phyloP scores from a whole-genome alignment of 1,284 basidiomycete species.

The Microstroma glucosiphilum region DNA sequence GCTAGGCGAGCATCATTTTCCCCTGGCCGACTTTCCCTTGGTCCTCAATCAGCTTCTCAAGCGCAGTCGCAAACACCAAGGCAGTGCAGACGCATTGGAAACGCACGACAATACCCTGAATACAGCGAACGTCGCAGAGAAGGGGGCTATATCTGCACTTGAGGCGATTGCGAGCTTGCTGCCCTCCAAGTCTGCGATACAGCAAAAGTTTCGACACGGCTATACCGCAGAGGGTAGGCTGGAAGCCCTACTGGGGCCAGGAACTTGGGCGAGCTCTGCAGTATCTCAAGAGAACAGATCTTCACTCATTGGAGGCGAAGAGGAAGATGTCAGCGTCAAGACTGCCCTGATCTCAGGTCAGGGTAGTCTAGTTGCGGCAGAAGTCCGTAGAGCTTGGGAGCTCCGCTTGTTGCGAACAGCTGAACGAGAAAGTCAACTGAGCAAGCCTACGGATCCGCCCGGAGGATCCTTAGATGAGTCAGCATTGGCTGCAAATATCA shows the following conservation, averaged over 20 bases:
- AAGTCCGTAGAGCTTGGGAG: neutral
- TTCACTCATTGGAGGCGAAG: neutral
- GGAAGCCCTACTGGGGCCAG: neutral
- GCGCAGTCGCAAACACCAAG: neutral
- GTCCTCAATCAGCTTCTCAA: neutral
- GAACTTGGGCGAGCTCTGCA: neutral
- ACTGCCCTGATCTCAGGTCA: neutral
- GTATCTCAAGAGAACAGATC: neutral
- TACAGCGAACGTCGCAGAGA: neutral
- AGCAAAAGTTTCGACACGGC: neutral
- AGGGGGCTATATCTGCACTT: too few relatives aligned
- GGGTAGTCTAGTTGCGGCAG: neutral
- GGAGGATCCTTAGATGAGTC: neutral
- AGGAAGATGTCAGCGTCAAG: neutral
- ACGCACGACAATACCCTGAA: neutral
- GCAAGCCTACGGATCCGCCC: too few relatives aligned
- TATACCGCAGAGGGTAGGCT: neutral
- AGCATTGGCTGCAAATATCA: neutral
- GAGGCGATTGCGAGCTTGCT: too few relatives aligned
- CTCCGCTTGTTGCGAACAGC: neutral
- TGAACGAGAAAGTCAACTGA: neutral
- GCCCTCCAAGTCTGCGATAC: neutral
- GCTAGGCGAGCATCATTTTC: conserved; percentile 1
- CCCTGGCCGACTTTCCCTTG: neutral
- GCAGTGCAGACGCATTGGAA: neutral